phyloP scores from a whole-genome alignment of 345 rosid genomes.

The Acer saccharum region DNA sequence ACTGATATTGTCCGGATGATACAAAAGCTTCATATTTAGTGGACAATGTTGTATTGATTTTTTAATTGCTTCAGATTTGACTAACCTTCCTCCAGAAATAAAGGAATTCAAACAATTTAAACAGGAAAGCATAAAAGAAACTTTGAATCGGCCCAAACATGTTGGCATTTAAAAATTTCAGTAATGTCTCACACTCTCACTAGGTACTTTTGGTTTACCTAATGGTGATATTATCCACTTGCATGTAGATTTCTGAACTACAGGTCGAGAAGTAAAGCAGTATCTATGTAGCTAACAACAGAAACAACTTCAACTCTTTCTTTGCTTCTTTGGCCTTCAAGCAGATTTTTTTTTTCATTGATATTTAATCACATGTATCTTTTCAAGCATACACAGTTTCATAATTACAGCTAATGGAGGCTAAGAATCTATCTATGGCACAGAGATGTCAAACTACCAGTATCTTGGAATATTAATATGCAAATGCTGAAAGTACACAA shows the following conservation, averaged over 20 bases:
- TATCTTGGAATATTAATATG: neutral
- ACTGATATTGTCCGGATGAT: neutral
- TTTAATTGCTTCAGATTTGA: neutral
- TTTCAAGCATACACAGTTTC: too few relatives aligned
- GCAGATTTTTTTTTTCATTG: neutral
- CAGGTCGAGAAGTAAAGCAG: neutral
- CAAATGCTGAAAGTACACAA: neutral
- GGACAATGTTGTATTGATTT: neutral
- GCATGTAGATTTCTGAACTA: neutral
- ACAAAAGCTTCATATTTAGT: neutral
- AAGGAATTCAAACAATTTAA: neutral
- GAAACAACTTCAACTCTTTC: neutral
- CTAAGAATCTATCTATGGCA: neutral
- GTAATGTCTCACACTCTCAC: too few relatives aligned
- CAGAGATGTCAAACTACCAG: neutral
- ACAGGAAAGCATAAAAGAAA: neutral
- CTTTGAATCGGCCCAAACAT: neutral
- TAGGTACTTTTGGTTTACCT: neutral
- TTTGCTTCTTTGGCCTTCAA: neutral
- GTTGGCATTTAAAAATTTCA: neutral
- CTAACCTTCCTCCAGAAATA: neutral
- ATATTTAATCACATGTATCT: neutral
- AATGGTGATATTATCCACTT: neutral
- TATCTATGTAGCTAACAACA: neutral
- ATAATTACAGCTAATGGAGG: neutral